Base-by-base conservation (phyloP, 768 basidiomycete species). In the Tylopilus plumbeoviolaceoides region DNA sequence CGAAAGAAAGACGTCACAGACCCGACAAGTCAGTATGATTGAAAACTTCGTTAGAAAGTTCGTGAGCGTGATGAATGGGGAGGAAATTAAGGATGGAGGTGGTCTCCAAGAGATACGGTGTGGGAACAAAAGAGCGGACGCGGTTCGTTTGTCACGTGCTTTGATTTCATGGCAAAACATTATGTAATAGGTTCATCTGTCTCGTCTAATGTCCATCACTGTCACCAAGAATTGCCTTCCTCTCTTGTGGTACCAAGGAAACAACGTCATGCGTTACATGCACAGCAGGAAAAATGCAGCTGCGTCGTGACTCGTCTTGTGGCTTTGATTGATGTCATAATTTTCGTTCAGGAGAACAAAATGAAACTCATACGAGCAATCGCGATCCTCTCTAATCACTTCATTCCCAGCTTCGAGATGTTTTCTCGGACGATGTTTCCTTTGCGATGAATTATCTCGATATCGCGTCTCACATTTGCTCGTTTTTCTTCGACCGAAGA, bases 111-210 rank as follows among this genome's bases (percentile, higher is more conserved):
- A 50, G 54, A 56, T 39, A 39, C 17, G 12, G 21, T 57, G 56
- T 63, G 64, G 55, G 57, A 60, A 54, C 54, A 50, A 52, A 46
- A 54, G 41, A 40, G 42, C 46, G 23, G 54, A 62, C 66, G 62
- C 66, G 67, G 67, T 68, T 68, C 66, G 44, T 45, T 66, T 62
- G 57, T 68, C 67, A 68, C 67, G 67, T 70, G 67, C 25, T 55
- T 67, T 68, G 63, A 68, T 40, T 69, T 68, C n/a, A 35, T 23
- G 23, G 23, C 23, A 23, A n/a, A 23, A 23, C 23, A 23, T n/a
- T n/a, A n/a, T n/a, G n/a, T n/a, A n/a, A n/a, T n/a, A n/a, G n/a
- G n/a, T n/a, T n/a, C n/a, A n/a, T n/a, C n/a, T n/a, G n/a, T n/a
- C n/a, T n/a, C n/a, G n/a, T n/a, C n/a, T n/a, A n/a, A n/a, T n/a